Percentiles rank a stretch among this genome's conserved stretches.
Conservation (phyloP, 768 basidiomycete species). For the Solioccasus polychromus region DNA sequence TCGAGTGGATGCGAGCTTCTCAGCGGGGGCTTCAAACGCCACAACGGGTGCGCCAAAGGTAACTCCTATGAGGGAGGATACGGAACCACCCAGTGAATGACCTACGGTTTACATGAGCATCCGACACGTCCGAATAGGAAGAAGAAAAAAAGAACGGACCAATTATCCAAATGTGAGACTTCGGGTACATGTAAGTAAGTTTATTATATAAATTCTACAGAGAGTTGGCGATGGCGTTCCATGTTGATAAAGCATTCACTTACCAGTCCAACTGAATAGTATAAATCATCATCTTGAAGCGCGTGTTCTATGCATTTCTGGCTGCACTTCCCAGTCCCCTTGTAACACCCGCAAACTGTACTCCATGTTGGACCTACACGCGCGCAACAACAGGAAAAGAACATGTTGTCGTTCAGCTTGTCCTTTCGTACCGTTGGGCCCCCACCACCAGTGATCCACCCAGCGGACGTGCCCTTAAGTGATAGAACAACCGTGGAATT, state of each 20-base stretch:
- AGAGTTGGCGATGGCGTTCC: background rate
- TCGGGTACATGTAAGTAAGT: conserved; percentile 85
- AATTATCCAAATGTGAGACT: conserved; percentile 85
- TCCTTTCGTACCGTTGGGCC: conserved; percentile 87
- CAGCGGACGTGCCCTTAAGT: conserved; percentile 90
- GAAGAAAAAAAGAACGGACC: conserved; percentile 38
- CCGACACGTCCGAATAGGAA: background rate
- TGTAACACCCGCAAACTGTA: conserved; percentile 86
- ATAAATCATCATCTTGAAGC: conserved; percentile 77
- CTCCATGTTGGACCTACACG: conserved; percentile 93
- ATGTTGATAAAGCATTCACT: conserved; percentile 22
- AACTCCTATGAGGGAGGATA: conserved; percentile 79
- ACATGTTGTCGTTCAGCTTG: conserved; percentile 91
- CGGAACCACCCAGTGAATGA: conserved; percentile 82
- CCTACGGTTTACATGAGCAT: conserved; percentile 22
- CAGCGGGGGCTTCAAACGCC: conserved; percentile 83
- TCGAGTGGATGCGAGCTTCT: conserved; percentile 65
- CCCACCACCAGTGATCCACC: conserved; percentile 62
- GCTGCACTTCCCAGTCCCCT: conserved; percentile 73
- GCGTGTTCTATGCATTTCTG: conserved; percentile 77
- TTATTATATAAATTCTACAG: conserved; percentile 88
- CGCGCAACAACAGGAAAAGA: conserved; percentile 96
- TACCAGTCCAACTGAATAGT: conserved; percentile 84
- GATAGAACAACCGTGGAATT: conserved; percentile 85
- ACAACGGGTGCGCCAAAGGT: conserved; percentile 95